These are phyloP conservation scores for Penicillium canescens DNA, from an alignment of 495 filamentous ascomycete genomes.

Conservation along the genomic window DNA sequence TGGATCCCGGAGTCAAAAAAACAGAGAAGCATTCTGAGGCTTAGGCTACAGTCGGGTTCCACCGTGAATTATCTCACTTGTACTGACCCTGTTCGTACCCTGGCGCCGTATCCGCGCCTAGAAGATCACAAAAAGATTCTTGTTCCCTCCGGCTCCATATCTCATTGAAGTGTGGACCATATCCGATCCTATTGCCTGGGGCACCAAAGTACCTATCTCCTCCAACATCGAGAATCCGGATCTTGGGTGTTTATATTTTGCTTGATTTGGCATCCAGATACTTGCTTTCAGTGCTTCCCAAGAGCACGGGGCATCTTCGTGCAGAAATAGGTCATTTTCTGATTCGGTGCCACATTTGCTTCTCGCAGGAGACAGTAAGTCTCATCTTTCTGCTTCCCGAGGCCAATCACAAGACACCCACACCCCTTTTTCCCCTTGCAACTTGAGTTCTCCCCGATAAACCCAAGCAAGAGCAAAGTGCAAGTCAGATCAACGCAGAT, in stretches of 20 bases:
- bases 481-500: too few species aligned
- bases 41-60: conserved; percentile 1
- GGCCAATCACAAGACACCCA: conserved; percentile 28
- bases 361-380: conserved; percentile 1
- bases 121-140: conserved; percentile 20
- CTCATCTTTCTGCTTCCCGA: conserved; percentile 13
- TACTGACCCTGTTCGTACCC: conserved; percentile 6
- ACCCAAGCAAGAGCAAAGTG: neutral
- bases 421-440: neutral
- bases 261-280: conserved; percentile 2
- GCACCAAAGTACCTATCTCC: conserved; percentile 1
- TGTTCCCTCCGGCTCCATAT: conserved; percentile 9
- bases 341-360: conserved; percentile 10
- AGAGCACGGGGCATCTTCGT: conserved; percentile 4
- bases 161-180: conserved; percentile 6
- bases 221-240: neutral
- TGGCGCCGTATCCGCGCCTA: conserved; percentile 22
- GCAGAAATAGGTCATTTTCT: neutral
- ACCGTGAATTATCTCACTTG: conserved; percentile 17
- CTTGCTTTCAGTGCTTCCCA: neutral
- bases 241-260: neutral
- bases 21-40: neutral
- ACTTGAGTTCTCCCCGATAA: neutral
- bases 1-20: conserved; percentile 4
- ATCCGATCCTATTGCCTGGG: conserved; percentile 10